Evolutionary conservation across 2,329 filamentous ascomycete genomes (phyloP).

Genomic region (Apiospora sp.): DNA sequence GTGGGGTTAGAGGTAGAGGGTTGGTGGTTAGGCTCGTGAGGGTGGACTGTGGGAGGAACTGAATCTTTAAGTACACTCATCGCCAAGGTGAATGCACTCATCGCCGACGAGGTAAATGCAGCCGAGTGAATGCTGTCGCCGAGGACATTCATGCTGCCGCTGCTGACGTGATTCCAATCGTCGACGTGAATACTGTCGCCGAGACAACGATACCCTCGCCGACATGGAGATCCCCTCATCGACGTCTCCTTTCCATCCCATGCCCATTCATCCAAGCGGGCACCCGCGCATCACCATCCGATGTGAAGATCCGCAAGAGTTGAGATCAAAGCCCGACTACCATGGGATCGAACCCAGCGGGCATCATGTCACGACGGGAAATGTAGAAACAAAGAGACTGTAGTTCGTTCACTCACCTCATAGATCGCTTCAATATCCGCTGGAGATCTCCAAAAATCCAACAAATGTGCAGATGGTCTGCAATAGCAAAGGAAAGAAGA

Average conservation of each 20-base stretch:
- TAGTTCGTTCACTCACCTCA: background rate
- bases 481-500: background rate
- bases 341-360: background rate
- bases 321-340: background rate
- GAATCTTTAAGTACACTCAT: no score
- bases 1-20: background rate
- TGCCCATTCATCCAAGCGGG: background rate
- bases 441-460: background rate
- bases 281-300: background rate
- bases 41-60: background rate
- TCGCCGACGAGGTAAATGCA: no score
- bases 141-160: background rate
- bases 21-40: background rate
- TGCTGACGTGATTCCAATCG: background rate
- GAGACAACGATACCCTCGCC: no score
- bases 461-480: background rate
- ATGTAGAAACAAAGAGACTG: background rate
- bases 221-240: no score
- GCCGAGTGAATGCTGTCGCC: background rate
- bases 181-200: background rate
- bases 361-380: background rate
- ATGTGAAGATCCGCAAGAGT: background rate
- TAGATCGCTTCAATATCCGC: background rate
- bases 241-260: background rate
- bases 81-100: background rate